Evolutionary conservation across 2,329 filamentous ascomycete species (phyloP).

Genomic region (Ophiostoma himal-ulmi): DNA sequence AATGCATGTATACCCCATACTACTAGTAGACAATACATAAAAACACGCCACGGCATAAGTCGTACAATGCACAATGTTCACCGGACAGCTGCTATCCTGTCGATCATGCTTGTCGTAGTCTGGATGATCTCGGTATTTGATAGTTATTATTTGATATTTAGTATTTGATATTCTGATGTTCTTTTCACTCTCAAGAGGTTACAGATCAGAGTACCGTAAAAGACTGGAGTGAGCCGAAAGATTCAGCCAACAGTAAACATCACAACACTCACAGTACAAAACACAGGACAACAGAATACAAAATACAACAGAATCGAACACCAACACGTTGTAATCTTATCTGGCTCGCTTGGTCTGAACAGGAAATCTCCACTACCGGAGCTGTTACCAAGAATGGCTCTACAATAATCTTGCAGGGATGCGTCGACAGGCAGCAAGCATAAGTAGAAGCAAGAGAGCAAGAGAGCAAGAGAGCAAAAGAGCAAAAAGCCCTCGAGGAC

Average conservation of each 20-base stretch:
- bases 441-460: background rate
- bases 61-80: background rate
- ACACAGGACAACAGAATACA: background rate
- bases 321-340: slow-evolving; percentile 3
- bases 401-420: background rate
- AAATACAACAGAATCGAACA: background rate
- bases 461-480: background rate
- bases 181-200: too few species aligned
- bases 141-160: background rate
- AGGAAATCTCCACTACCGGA: slow-evolving; percentile 2
- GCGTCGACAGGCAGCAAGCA: background rate
- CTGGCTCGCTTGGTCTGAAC: background rate
- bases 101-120: background rate
- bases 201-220: background rate
- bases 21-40: too few species aligned
- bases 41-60: background rate
- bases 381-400: slow-evolving; percentile 11
- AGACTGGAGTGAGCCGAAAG: background rate
- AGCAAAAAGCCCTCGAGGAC: background rate
- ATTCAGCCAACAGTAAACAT: background rate
- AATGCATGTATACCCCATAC: too few species aligned
- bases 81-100: background rate
- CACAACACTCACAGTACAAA: too few species aligned
- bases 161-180: background rate
- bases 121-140: background rate